Conservation (phyloP, 345 rosid genomes). For the Eucalyptus rudis region DNA sequence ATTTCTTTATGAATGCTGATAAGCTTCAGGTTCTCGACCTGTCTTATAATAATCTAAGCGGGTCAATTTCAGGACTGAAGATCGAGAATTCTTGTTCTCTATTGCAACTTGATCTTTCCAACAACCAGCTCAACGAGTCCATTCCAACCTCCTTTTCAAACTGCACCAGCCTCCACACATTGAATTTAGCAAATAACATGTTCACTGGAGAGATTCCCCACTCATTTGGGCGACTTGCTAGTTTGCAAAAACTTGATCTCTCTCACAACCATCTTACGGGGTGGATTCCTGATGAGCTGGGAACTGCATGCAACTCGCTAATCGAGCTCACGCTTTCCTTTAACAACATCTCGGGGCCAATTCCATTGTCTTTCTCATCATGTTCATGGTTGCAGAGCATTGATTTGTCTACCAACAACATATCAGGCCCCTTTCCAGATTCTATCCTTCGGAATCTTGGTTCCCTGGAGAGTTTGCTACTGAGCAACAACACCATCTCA, state of each 20-base stretch:
- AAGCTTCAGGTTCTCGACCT: slow-evolving; percentile 68
- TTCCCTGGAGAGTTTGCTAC: slow-evolving; percentile 47
- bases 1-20: slow-evolving; percentile 31
- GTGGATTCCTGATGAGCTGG: slow-evolving; percentile 74
- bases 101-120: slow-evolving; percentile 57
- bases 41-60: slow-evolving; percentile 77
- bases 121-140: slow-evolving; percentile 34
- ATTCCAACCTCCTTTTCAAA: slow-evolving; percentile 55
- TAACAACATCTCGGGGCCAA: slow-evolving; percentile 74
- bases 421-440: slow-evolving; percentile 70
- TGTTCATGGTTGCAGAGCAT: slow-evolving; percentile 63
- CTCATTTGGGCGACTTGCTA: slow-evolving; percentile 40
- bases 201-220: slow-evolving; percentile 60
- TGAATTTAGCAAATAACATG: slow-evolving; percentile 53
- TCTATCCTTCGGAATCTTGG: slow-evolving; percentile 38
- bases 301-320: slow-evolving; percentile 54
- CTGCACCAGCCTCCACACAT: slow-evolving; percentile 58
- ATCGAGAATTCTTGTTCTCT: slow-evolving; percentile 48
- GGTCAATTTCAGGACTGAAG: slow-evolving; percentile 54
- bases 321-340: slow-evolving; percentile 42
- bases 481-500: slow-evolving; percentile 62
- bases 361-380: slow-evolving; percentile 50
- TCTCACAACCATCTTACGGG: slow-evolving; percentile 69
- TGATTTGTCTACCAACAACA: slow-evolving; percentile 79
- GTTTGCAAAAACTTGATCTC: slow-evolving; percentile 61